Base-by-base conservation (phyloP, 192 early-diverging fungal genomes). In the Dispira simplex region DNA sequence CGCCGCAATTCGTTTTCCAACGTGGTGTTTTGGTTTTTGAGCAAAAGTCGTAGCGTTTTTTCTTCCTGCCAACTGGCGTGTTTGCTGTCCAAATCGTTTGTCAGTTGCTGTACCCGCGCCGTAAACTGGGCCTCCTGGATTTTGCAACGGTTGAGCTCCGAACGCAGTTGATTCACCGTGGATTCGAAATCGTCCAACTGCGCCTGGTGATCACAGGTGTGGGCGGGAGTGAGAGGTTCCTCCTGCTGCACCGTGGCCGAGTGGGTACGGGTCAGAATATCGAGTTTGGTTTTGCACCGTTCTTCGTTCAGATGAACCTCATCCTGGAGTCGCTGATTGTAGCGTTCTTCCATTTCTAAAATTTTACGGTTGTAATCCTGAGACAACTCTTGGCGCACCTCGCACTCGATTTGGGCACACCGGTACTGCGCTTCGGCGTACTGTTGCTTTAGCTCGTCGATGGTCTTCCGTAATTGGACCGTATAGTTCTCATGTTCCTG, bases 311-410 rank as follows among this genome's bases (percentile, higher is more conserved):
- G 46, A 21, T 43, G 46, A 25, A 70, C 60, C 68, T 77, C 75
- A 51, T 77, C 72, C 9, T 64, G 65, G 28, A 77, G 70, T 26
- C 72, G 72, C 27, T 70, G 68, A 2, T 58, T 71, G 11, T 76
- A 69, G 16, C 68, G 67, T 1, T 66, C 63, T 65, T 82, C 73
- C 55, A 82, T 67, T 26, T 74, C 71, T 23, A 68, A 68, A 25
- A 84, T 64, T 54, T 76, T 73, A 18, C 14, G 49, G 43, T 75
- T 59, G 47, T 77, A 77, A 39, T 79, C 78, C 27, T 45, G 55
- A 0, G 75, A 53, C n/a, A 79, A 71, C 65, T 82, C 77, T 9
- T 73, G 71, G 13, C 82, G 75, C 26, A 80, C 77, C 32, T 75
- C 76, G n/a, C 72, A 59, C 65, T 84, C 82, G 43, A 84, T 72